Conservation (phyloP, 257 asterid genomes). For the Solanum rostratum region DNA sequence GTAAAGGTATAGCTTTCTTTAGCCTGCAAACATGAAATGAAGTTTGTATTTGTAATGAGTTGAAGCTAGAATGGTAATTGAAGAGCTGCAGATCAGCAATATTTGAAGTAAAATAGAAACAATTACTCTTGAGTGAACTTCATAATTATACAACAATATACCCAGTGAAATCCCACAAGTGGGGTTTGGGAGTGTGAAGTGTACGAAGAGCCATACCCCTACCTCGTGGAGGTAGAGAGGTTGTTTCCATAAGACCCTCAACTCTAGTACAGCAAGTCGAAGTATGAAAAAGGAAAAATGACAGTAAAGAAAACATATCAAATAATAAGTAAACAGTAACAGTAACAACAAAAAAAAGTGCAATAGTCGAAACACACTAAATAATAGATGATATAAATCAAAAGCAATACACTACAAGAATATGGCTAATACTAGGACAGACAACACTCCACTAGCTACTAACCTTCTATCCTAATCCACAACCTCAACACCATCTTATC, state of each 20-base stretch:
- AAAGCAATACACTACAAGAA: not conserved
- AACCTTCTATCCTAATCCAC: not conserved
- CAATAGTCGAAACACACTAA: not conserved
- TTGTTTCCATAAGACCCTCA: not conserved
- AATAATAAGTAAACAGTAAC: not conserved
- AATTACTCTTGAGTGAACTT: not conserved
- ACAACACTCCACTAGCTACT: not conserved
- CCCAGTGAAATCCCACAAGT: not conserved
- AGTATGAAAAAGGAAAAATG: not conserved
- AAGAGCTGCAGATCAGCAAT: not conserved
- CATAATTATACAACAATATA: not conserved
- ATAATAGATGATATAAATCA: not conserved
- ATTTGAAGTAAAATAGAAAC: not conserved
- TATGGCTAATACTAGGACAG: not conserved
- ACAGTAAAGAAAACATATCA: not conserved
- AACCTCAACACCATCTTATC: not conserved
- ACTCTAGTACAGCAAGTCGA: not conserved
- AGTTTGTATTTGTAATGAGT: not conserved
- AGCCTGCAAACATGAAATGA: conserved; percentile 25
- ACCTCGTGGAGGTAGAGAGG: not conserved
- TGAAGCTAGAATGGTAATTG: not conserved
- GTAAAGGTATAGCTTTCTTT: conserved; percentile 28
- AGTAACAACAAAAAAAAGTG: not conserved
- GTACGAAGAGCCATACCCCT: not conserved
- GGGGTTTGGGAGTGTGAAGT: not conserved